phyloP scores from a whole-genome alignment of 129 eudicot genomes.

The Sambucus nigra region DNA sequence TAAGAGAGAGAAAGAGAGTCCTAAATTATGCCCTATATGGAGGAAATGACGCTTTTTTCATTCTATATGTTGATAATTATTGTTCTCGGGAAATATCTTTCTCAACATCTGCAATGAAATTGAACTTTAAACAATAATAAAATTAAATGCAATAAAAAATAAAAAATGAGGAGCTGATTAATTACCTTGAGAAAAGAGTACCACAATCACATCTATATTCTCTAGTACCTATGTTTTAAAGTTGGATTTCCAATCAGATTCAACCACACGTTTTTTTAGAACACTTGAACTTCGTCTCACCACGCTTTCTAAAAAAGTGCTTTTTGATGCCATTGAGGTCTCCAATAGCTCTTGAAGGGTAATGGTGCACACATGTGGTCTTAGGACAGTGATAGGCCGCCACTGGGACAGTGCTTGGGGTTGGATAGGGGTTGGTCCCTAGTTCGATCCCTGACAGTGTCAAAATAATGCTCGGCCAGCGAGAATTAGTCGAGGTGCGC shows the following conservation, averaged over 20 bases:
- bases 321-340: conserved; percentile 85
- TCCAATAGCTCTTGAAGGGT: conserved; percentile 72
- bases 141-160: neutral
- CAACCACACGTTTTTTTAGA: conserved; percentile 61
- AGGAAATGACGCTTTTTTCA: no score
- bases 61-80: no score
- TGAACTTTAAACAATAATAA: neutral
- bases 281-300: conserved; percentile 68
- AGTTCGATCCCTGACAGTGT: no score
- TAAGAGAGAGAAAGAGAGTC: no score
- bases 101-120: neutral
- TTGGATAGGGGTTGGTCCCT: no score
- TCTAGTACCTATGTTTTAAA: conserved; percentile 67
- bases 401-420: no score
- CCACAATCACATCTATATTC: conserved; percentile 81
- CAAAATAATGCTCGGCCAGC: no score
- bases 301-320: conserved; percentile 67
- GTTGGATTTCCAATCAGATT: conserved; percentile 82
- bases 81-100: no score
- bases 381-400: conserved; percentile 75
- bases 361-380: conserved; percentile 64
- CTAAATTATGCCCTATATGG: no score
- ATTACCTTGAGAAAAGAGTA: conserved; percentile 61
- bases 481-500: no score
- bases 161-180: neutral